phyloP scores from a whole-genome alignment of 805 yeast genomes.

The Ogataea pilisensis region DNA sequence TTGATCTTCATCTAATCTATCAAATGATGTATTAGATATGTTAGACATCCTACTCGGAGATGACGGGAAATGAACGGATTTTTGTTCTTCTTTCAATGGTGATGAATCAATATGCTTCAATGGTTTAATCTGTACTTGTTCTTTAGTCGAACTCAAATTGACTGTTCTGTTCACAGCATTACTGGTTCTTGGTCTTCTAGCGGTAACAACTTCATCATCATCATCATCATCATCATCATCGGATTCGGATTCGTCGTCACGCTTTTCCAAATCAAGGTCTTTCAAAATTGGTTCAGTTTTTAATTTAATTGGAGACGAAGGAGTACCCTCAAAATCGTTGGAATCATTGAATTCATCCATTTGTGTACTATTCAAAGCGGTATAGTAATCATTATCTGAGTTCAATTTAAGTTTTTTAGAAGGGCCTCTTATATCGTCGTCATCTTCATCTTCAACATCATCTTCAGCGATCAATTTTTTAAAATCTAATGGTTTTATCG shows the following conservation, averaged over 20 bases:
- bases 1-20: conserved; percentile 33
- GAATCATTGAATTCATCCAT: conserved; percentile 13
- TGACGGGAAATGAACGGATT: conserved; percentile 11
- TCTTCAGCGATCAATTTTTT: conserved; percentile 14
- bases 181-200: conserved; percentile 47
- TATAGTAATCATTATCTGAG: conserved; percentile 22
- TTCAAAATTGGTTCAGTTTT: conserved; percentile 2
- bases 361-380: conserved; percentile 16
- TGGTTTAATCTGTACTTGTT: conserved; percentile 4
- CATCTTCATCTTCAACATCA: conserved; percentile 20
- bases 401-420: conserved; percentile 21
- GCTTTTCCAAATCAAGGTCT: conserved; percentile 3
- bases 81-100: conserved; percentile 14
- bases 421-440: conserved; percentile 10
- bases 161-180: conserved; percentile 38
- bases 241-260: conserved; percentile 6
- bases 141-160: conserved; percentile 35
- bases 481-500: conserved; percentile 20
- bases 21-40: conserved; percentile 24
- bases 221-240: conserved; percentile 38
- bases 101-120: conserved; percentile 27
- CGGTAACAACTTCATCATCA: conserved; percentile 56
- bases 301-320: conserved; percentile 30
- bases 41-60: conserved; percentile 23
- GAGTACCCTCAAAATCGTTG: conserved; percentile 19